phyloP scores from a whole-genome alignment of 139 green algal species.

The Closterium sp. region DNA sequence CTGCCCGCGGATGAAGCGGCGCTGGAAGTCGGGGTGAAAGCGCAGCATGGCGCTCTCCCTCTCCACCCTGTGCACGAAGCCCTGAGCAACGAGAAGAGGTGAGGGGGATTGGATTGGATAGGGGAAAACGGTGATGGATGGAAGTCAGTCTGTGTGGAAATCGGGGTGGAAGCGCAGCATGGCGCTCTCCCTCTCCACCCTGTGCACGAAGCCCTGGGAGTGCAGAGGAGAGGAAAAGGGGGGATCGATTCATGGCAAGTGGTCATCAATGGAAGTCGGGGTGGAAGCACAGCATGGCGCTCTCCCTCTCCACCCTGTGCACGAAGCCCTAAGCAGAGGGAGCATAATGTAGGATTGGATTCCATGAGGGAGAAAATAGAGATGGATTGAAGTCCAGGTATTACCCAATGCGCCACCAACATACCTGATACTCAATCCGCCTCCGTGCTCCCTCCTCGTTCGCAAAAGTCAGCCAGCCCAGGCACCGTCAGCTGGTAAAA shows the following conservation, averaged over 20 bases:
- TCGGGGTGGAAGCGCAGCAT: not conserved
- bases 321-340: not conserved
- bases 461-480: conserved; percentile 13
- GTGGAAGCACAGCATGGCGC: not conserved
- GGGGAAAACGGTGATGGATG: not conserved
- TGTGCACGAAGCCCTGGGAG: not conserved
- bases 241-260: no score
- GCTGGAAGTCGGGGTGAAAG: not conserved
- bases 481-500: not conserved
- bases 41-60: not conserved
- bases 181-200: not conserved
- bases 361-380: no score
- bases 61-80: not conserved
- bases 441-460: not conserved
- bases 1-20: not conserved
- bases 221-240: not conserved
- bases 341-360: no score
- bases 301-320: not conserved
- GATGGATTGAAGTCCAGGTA: no score
- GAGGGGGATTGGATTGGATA: not conserved
- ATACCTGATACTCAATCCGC: conserved; percentile 15
- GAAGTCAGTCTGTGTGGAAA: no score
- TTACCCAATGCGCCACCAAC: no score
- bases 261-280: not conserved
- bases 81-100: not conserved